phyloP scores from a whole-genome alignment of 2,329 filamentous ascomycete species.

The Rhynchosporium graminicola region DNA sequence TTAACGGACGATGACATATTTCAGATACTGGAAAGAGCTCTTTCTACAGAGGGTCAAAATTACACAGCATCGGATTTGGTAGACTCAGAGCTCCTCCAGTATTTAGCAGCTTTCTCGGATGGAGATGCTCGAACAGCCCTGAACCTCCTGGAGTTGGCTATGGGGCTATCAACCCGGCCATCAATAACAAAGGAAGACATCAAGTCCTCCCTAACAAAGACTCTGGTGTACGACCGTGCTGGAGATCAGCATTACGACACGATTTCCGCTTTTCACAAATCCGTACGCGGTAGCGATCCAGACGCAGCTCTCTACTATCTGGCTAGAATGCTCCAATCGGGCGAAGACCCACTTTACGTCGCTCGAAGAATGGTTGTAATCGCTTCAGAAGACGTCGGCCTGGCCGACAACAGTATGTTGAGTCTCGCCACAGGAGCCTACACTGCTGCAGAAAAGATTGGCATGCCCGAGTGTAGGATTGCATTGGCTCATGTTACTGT shows the following conservation, averaged over 20 bases:
- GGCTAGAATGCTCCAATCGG: conserved; percentile 90
- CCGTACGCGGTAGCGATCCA: conserved; percentile 81
- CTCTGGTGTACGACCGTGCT: conserved; percentile 89
- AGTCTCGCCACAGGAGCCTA: conserved; percentile 84
- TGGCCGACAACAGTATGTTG: conserved; percentile 84
- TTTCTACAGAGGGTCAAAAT: conserved; percentile 57
- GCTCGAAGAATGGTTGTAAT: conserved; percentile 93
- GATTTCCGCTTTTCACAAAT: conserved; percentile 96
- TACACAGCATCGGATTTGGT: conserved; percentile 56
- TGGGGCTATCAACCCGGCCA: conserved; percentile 69
- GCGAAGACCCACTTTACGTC: conserved; percentile 90
- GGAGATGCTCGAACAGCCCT: conserved; percentile 92
- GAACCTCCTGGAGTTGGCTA: conserved; percentile 86
- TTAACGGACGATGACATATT: conserved; percentile 72
- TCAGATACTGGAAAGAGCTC: conserved; percentile 73
- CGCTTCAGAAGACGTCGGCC: conserved; percentile 88
- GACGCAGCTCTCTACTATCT: conserved; percentile 94
- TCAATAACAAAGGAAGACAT: conserved; percentile 73
- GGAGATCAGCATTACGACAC: conserved; percentile 98
- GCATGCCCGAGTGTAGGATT: conserved; percentile 92
- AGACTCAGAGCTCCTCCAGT: conserved; percentile 74
- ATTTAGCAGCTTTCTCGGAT: conserved; percentile 84
- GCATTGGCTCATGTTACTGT: conserved; percentile 86
- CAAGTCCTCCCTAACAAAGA: conserved; percentile 83
- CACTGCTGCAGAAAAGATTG: conserved; percentile 86